phyloP scores from a whole-genome alignment of 768 basidiomycete genomes.

The Amanita brunnescens region DNA sequence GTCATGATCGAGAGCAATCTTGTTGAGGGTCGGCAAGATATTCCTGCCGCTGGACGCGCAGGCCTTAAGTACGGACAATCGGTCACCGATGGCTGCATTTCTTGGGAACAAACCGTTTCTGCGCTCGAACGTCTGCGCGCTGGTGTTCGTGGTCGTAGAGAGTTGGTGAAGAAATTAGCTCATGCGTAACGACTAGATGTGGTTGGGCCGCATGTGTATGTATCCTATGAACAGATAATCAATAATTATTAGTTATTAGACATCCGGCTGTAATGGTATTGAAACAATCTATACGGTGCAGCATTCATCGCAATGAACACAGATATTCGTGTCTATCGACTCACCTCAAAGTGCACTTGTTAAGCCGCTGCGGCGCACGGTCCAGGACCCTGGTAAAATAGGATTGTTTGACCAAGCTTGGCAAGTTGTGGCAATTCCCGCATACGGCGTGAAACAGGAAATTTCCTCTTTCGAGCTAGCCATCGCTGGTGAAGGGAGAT shows the following conservation, averaged over 20 bases:
- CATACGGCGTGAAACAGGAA: not conserved
- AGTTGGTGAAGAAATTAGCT: slow-evolving; percentile 26
- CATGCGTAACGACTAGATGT: not conserved
- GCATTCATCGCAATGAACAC: not conserved
- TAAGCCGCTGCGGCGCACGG: too few relatives aligned
- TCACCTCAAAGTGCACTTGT: not conserved
- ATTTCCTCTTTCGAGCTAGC: too few relatives aligned
- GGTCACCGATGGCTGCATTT: slow-evolving; percentile 85
- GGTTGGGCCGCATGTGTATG: too few relatives aligned
- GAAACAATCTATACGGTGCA: not conserved
- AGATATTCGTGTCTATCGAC: not conserved
- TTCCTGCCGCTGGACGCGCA: slow-evolving; percentile 61
- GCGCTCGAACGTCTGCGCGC: slow-evolving; percentile 78
- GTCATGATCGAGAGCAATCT: slow-evolving; percentile 96
- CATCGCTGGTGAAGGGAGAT: too few relatives aligned
- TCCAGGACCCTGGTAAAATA: too few relatives aligned
- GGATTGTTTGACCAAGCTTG: too few relatives aligned
- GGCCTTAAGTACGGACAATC: slow-evolving; percentile 78
- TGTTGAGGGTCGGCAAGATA: slow-evolving; percentile 79
- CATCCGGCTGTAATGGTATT: too few relatives aligned
- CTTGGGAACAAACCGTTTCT: slow-evolving; percentile 82
- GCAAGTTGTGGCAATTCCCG: too few relatives aligned
- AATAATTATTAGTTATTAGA: too few relatives aligned
- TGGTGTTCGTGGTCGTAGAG: slow-evolving; percentile 74
- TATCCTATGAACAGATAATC: not conserved